Base-by-base conservation (phyloP, 129 eudicot species). In the Artemisia tridentata region DNA sequence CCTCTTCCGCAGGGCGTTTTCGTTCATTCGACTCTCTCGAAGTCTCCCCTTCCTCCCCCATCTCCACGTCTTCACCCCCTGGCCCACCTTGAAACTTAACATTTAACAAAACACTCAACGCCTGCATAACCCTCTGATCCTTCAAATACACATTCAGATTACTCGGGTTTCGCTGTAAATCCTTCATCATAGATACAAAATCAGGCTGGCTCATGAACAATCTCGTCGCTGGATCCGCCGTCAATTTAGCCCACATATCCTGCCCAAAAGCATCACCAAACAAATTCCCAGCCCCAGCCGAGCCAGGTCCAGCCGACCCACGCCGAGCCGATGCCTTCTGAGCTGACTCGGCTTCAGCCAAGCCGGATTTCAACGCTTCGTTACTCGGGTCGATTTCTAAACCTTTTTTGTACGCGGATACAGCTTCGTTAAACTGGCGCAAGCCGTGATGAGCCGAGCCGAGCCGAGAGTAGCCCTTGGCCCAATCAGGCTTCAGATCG, bases 91-190 rank as follows among this genome's bases (percentile, higher is more conserved):
- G 84, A 52, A 95, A 23, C 68, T 84, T 87, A 56, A 90, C 59
- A 45, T 86, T 86, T 84, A 95, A 72, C 84, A 95, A 63, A 9
- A 83, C 99, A 25, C 97, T 92, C 48, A 95, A 75, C 15, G 99
- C 88, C 68, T 90, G 91, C 99, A 95, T 95, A 49, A 95, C 96
- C 65, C 99, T 95, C 83, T 86, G 96, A 77, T 95, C 99, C 88
- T 95, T 76, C 93, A 95, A 63, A 55, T 85, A 88, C 79, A 90
- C 11, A 71, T 86, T 95, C 96, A 95, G 81, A 77, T 81, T 90
- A 67, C 72, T 81, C 8, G 99, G 99, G 70, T 82, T 87, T 59
- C 79, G 83, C 73, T 88, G 96, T 9, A 95, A 69, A 48, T 95
- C 99, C 82, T 88, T 74, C 97, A 95, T 84, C 86, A 95, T 95